phyloP scores from a whole-genome alignment of 805 yeast genomes.

The Wickerhamiella bombiphila region DNA sequence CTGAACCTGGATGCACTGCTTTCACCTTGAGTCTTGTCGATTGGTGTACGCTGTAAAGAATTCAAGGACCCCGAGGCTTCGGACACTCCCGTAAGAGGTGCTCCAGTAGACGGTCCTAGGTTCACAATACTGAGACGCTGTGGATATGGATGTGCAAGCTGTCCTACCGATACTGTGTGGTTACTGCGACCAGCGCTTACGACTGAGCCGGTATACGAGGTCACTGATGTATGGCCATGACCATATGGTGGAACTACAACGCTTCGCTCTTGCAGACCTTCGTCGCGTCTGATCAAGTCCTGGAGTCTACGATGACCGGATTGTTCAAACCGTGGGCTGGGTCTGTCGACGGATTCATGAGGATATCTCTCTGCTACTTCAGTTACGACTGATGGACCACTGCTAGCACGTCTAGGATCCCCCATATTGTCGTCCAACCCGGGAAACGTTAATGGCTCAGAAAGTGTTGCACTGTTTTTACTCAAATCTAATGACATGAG shows the following conservation, averaged over 20 bases:
- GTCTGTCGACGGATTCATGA: no score
- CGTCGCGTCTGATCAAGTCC: not conserved
- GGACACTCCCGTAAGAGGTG: not conserved
- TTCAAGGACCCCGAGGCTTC: not conserved
- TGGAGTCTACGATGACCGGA: no score
- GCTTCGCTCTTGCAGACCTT: not conserved
- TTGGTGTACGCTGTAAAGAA: not conserved
- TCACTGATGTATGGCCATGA: slow-evolving; percentile 3
- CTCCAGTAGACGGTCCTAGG: not conserved
- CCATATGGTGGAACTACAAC: slow-evolving; percentile 2
- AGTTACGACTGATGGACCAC: no score
- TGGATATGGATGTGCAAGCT: not conserved
- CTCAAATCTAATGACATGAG: no score
- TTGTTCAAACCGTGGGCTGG: no score
- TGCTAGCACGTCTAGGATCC: no score
- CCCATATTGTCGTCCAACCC: no score
- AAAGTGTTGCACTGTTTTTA: no score
- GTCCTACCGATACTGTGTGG: not conserved
- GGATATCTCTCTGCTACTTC: no score
- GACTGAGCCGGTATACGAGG: slow-evolving; percentile 9
- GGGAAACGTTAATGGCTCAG: no score
- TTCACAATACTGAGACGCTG: no score
- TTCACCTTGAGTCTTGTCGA: not conserved
- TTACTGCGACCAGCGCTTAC: slow-evolving; percentile 1
- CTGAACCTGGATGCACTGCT: no score